These are phyloP conservation scores for Lasiosphaeriaceae sp. DNA, from an alignment of 495 filamentous ascomycete species.

Conservation along the genomic window DNA sequence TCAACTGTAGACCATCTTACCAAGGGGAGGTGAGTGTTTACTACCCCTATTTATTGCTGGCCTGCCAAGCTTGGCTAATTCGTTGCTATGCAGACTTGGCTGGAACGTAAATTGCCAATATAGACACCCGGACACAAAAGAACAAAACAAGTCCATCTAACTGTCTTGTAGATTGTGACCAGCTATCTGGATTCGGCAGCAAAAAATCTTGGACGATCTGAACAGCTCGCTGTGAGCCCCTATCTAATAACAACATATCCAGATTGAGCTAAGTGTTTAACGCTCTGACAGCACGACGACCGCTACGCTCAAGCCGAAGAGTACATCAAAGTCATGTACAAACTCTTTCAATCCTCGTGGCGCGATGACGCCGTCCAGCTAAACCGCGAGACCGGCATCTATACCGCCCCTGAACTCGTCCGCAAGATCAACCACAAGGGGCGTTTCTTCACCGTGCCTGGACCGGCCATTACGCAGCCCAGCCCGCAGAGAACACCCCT, in stretches of 20 bases:
- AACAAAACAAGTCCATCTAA: not conserved
- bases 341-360: slow-evolving; percentile 67
- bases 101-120: slow-evolving; percentile 48
- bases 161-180: slow-evolving; percentile 49
- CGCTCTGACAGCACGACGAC: slow-evolving; percentile 54
- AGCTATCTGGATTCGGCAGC: slow-evolving; percentile 66
- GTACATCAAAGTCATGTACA: slow-evolving; percentile 66
- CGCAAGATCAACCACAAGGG: slow-evolving; percentile 64
- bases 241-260: too few relatives aligned
- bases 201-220: slow-evolving; percentile 52
- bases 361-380: slow-evolving; percentile 60
- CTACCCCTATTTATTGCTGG: not conserved
- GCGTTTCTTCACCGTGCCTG: slow-evolving; percentile 62
- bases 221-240: slow-evolving; percentile 41
- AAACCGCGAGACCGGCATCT: slow-evolving; percentile 52
- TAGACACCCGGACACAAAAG: too few relatives aligned
- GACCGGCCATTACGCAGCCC: slow-evolving; percentile 61
- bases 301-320: slow-evolving; percentile 65
- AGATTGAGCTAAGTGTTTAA: not conserved
- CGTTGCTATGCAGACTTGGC: slow-evolving; percentile 37
- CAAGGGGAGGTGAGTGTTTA: slow-evolving; percentile 43
- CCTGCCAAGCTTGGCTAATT: not conserved
- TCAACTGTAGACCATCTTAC: slow-evolving; percentile 66
- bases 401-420: slow-evolving; percentile 56
- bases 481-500: slow-evolving; percentile 64